Evolutionary conservation across 176 grass and related monocot genomes (phyloP).

Genomic region (Cenchrus purpureus): DNA sequence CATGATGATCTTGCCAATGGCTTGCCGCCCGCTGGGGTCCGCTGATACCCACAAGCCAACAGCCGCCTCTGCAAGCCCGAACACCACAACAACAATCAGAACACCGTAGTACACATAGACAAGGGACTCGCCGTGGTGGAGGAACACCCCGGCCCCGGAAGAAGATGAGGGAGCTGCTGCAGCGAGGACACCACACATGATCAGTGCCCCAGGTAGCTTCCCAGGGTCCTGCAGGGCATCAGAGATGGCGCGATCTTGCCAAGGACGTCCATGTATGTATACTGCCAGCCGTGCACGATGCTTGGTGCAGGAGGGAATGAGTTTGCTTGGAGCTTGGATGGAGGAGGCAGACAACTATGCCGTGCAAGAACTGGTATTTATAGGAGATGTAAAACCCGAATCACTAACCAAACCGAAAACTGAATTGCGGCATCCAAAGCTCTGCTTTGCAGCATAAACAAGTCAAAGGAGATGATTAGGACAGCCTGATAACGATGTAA

Average conservation of each 20-base stretch:
- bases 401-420: not conserved
- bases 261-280: not conserved
- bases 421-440: not conserved
- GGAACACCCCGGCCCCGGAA: not conserved
- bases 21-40: not conserved
- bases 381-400: not conserved
- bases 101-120: not conserved
- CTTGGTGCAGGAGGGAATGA: too few species aligned
- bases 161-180: constrained; percentile 5
- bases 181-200: not conserved
- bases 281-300: too few species aligned
- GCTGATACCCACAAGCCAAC: not conserved
- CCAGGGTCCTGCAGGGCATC: not conserved
- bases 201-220: not conserved
- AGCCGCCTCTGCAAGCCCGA: not conserved
- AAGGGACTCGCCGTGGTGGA: not conserved
- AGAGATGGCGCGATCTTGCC: not conserved
- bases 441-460: not conserved
- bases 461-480: not conserved
- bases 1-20: not conserved
- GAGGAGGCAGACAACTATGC: not conserved
- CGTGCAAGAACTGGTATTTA: not conserved
- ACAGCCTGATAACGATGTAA: not conserved
- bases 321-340: too few species aligned
- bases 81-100: not conserved